phyloP scores from a whole-genome alignment of 1,284 basidiomycete species.

The Cryptococcus sp. region DNA sequence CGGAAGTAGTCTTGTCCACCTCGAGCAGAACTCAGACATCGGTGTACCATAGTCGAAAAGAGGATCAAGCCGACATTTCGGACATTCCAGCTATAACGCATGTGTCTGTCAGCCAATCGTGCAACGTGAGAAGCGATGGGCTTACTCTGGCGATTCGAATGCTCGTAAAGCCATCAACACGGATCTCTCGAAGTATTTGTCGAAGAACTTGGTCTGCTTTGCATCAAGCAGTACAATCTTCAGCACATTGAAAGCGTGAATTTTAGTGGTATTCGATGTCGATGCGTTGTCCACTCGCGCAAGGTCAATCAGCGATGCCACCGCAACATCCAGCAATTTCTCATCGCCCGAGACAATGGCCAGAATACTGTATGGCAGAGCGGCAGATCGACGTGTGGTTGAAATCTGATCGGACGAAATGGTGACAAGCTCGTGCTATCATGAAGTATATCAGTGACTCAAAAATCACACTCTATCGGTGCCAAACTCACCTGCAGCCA shows the following conservation, averaged over 20 bases:
- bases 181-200: slow-evolving; percentile 42
- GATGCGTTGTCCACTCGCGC: slow-evolving; percentile 28
- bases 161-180: slow-evolving; percentile 45
- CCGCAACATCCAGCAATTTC: slow-evolving; percentile 34
- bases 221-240: slow-evolving; percentile 51
- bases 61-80: slow-evolving; percentile 51
- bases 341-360: slow-evolving; percentile 40
- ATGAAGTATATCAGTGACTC: neutral
- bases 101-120: neutral
- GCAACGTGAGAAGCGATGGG: neutral
- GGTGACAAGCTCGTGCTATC: slow-evolving; percentile 37
- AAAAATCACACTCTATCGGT: slow-evolving; percentile 15
- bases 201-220: slow-evolving; percentile 39
- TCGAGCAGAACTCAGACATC: slow-evolving; percentile 34
- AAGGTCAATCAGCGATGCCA: slow-evolving; percentile 33
- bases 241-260: slow-evolving; percentile 52
- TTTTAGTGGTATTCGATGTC: slow-evolving; percentile 44
- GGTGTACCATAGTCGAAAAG: slow-evolving; percentile 47
- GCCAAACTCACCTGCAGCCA: slow-evolving; percentile 47
- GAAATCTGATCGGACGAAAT: slow-evolving; percentile 44
- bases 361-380: slow-evolving; percentile 47
- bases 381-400: slow-evolving; percentile 51
- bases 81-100: slow-evolving; percentile 48
- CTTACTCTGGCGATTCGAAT: slow-evolving; percentile 48
- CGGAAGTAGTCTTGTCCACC: slow-evolving; percentile 33